These are phyloP conservation scores for Fusarium annulatum DNA, from an alignment of 2,329 filamentous ascomycete species.

Conservation along the genomic window DNA sequence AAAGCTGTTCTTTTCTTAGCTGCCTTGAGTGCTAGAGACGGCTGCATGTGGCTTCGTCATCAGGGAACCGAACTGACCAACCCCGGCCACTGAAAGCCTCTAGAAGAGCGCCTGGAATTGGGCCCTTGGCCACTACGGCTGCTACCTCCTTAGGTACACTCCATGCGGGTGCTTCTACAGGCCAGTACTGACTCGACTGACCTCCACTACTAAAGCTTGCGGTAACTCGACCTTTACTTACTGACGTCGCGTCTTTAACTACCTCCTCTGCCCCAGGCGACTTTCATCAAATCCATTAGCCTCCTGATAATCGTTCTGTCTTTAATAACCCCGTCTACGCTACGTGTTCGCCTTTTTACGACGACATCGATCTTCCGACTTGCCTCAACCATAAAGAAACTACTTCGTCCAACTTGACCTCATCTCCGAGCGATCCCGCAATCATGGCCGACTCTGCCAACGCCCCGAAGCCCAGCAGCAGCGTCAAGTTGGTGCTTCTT, in stretches of 20 bases:
- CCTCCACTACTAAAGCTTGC: not conserved
- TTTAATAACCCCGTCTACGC: not conserved
- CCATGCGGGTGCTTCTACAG: not conserved
- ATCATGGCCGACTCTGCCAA: constrained; percentile 62
- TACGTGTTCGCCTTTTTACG: constrained; percentile 14
- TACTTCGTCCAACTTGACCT: constrained; percentile 12
- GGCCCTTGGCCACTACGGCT: constrained; percentile 19
- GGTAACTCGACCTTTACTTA: constrained; percentile 14
- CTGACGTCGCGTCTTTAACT: constrained; percentile 34
- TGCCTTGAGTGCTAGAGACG: not conserved
- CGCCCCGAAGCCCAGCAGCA: constrained; percentile 95
- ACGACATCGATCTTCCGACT: constrained; percentile 4
- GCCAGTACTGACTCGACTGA: not conserved
- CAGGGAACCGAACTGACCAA: constrained; percentile 32
- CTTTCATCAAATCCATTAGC: constrained; percentile 16
- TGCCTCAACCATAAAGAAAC: constrained; percentile 1
- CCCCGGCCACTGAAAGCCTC: constrained; percentile 39
- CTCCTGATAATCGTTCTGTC: constrained; percentile 1
- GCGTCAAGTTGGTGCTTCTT: constrained; percentile 97
- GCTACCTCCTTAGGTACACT: constrained; percentile 9
- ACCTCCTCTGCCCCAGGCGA: constrained; percentile 37
- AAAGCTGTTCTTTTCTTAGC: not conserved
- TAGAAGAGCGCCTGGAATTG: constrained; percentile 22
- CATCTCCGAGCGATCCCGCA: constrained; percentile 33
- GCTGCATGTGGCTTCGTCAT: constrained; percentile 44